Evolutionary conservation across 2,329 filamentous ascomycete genomes (phyloP), one percentile per base, ranked within the genome.

Genomic region (Colletotrichum theobromicola): DNA sequence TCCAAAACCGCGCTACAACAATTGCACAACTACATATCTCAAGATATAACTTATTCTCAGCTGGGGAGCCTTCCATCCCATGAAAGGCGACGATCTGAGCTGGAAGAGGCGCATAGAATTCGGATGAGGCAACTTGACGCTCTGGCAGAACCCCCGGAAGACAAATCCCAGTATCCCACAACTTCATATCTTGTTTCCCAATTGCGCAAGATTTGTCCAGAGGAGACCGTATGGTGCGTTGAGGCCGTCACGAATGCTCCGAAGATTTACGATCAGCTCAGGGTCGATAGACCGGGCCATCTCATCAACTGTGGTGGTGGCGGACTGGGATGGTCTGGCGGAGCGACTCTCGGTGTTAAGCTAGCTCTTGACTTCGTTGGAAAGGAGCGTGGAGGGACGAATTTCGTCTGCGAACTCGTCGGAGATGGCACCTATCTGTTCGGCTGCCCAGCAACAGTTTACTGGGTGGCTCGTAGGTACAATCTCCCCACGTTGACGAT

Each of bases 241-340:
- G 94, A 97, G 83, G 92, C 94, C 0, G 94, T 97, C 1, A 97
- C 94, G 0, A 91, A 94, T 72, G 92, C 92, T 0, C 83, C 82
- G 0, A 89, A 91, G 32, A 91, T 95, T 2, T 88, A 91, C 28
- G 93, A 97, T 77, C 94, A 95, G 77, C 84, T 97, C 9, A 91
- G 92, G 78, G 89, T 91, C 4, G 91, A 88, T 0, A 80, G 90
- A 0, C 94, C 94, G 0, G 93, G 94, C 0, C 91, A 91, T 1
- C 95, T 93, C 93, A 91, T 96, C 79, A 96, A 95, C 81, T 96
- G 94, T 80, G 94, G 94, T 2, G 94, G 93, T 1, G 94, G 94
- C 18, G 94, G 94, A 4, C 90, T 96, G 0, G 94, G 94, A 2
- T 96, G 94, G 94, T 94, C 92, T 13, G 94, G 94, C 16, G 94